Conservation (phyloP, 768 basidiomycete genomes). For the Leccinum incarnatum region DNA sequence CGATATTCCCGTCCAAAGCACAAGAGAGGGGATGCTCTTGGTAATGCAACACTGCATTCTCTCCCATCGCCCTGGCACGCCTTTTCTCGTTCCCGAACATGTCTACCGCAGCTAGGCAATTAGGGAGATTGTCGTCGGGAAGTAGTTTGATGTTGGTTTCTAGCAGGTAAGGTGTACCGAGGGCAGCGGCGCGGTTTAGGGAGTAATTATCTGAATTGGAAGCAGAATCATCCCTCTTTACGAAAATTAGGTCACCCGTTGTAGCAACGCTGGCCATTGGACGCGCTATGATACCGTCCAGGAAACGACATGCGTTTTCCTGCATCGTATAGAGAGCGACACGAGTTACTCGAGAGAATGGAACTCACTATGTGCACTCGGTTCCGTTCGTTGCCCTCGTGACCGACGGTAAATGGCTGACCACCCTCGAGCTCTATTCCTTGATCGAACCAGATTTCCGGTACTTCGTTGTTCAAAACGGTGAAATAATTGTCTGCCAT, state of each 20-base stretch:
- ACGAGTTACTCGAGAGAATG: background rate
- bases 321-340: conserved; percentile 20
- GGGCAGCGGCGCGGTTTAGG: conserved; percentile 39
- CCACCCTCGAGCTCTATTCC: conserved; percentile 60
- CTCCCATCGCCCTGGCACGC: conserved; percentile 35
- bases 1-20: conserved; percentile 53
- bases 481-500: conserved; percentile 76
- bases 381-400: conserved; percentile 57
- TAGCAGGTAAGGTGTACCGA: conserved; percentile 45
- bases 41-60: conserved; percentile 37
- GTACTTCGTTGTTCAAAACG: conserved; percentile 50
- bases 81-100: conserved; percentile 43
- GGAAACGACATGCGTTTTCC: conserved; percentile 45
- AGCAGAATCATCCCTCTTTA: conserved; percentile 3
- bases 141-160: conserved; percentile 52
- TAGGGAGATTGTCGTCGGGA: conserved; percentile 29
- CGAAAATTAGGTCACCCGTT: conserved; percentile 2
- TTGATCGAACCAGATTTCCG: conserved; percentile 64
- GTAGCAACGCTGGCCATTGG: background rate
- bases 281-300: conserved; percentile 34
- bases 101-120: conserved; percentile 31
- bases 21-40: conserved; percentile 45
- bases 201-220: background rate
- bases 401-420: conserved; percentile 59
- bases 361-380: conserved; percentile 53